Percentiles rank a stretch among this genome's conserved stretches.
Conservation (phyloP, 495 filamentous ascomycete species). For the Penicillium pulvis region DNA sequence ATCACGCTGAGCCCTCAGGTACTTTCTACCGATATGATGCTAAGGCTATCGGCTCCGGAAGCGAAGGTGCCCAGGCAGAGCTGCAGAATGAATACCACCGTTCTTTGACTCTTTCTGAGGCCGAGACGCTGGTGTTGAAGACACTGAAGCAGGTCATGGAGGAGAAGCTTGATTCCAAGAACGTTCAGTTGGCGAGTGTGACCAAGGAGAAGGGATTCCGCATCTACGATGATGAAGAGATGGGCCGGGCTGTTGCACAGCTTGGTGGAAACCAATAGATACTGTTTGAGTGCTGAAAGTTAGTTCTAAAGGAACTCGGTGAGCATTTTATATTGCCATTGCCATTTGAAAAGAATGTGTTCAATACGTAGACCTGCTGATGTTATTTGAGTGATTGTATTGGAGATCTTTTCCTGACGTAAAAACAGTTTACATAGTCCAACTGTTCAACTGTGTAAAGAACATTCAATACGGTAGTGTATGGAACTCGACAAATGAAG, state of each 20-base stretch:
- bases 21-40: conserved; percentile 99
- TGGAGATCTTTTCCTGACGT: neutral
- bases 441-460: neutral
- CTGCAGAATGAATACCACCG: conserved; percentile 99
- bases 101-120: conserved; percentile 89
- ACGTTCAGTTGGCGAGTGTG: conserved; percentile 96
- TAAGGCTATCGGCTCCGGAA: conserved; percentile 96
- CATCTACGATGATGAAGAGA: conserved; percentile 97
- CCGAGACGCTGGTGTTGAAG: conserved; percentile 93
- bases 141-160: conserved; percentile 99
- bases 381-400: neutral
- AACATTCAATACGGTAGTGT: neutral
- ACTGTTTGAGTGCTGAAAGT: conserved; percentile 20
- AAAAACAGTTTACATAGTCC: no score
- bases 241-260: conserved; percentile 84
- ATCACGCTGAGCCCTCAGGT: conserved; percentile 95
- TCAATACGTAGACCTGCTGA: conserved; percentile 1
- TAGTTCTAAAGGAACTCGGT: conserved; percentile 11
- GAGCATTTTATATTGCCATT: conserved; percentile 6
- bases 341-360: conserved; percentile 7
- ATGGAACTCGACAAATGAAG: neutral
- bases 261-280: conserved; percentile 52
- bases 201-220: conserved; percentile 97
- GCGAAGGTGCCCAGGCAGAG: conserved; percentile 95
- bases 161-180: conserved; percentile 98